Base-by-base conservation (phyloP, 495 filamentous ascomycete species). In the Margaritispora aquatica region DNA sequence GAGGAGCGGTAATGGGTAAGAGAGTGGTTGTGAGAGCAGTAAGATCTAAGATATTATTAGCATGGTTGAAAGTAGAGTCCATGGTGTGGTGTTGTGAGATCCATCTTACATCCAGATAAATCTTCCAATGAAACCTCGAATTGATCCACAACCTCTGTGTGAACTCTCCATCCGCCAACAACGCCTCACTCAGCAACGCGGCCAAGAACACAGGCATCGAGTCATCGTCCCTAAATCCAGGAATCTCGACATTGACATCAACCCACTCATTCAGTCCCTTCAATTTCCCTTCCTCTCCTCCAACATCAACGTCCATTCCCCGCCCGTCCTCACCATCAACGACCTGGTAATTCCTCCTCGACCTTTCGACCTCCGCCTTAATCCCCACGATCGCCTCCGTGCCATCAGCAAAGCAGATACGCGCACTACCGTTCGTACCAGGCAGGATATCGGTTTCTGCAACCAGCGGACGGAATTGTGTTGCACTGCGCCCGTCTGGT, bases 341-440 rank as follows among this genome's bases (percentile, higher is more conserved):
- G 51, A 58, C 60, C n/a, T 41, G 38, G 23, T 55, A 61, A 36
- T n/a, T 61, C 9, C 73, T 55, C 17, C 66, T 60, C 10, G 85
- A 88, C 71, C 79, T 82, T 74, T 96, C 90, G 7, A 97, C 88
- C 71, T 97, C 93, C 2, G 85, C 90, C 71, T 97, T 97, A 51
- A 97, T 86, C 29, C 94, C 94, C 21, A 96, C 93, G 59, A 97
- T 85, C 7, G 92, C 94, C 73, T 98, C 93, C 1, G 89, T 93
- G 46, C 95, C 95, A 69, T 97, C 94, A 13, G 90, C 88, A 71
- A 96, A 96, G 57, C 92, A 93, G 48, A 98, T 83, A 38, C 95
- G 84, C 59, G 94, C 92, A 73, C 88, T 92, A 50, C 95, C 94
- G 70, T 97, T 96, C 23, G 92, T 84, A 53, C 84, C 83, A 0